These are phyloP conservation scores for Globisporangium okanoganense DNA, from an alignment of 352 stramenopile species.

Conservation along the genomic window DNA sequence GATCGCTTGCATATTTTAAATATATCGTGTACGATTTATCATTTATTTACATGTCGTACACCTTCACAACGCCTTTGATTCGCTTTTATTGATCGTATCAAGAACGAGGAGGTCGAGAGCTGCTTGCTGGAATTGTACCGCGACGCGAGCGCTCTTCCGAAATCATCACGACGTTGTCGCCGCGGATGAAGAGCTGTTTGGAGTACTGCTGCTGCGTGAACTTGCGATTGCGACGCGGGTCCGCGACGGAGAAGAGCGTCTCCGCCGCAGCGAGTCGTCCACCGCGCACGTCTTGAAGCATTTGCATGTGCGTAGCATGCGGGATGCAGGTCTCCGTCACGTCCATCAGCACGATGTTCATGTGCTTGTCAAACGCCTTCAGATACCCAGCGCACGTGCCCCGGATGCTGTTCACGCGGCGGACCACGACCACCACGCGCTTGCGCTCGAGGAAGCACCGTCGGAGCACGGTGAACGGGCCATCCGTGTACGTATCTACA, in stretches of 20 bases:
- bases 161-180: constrained; percentile 88
- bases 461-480: constrained; percentile 82
- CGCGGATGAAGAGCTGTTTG: constrained; percentile 90
- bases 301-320: constrained; percentile 25
- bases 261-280: constrained; percentile 16
- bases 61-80: neutral
- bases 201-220: constrained; percentile 43
- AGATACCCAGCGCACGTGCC: constrained; percentile 90
- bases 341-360: constrained; percentile 92
- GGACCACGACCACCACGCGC: constrained; percentile 83
- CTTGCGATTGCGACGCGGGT: constrained; percentile 35
- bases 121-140: neutral
- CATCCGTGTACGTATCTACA: constrained; percentile 72
- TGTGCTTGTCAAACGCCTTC: constrained; percentile 94
- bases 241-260: constrained; percentile 46
- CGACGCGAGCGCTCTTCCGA: constrained; percentile 1
- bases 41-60: neutral
- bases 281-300: constrained; percentile 31
- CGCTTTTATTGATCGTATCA: constrained; percentile 11
- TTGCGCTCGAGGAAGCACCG: constrained; percentile 76
- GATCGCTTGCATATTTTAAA: constrained; percentile 3
- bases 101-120: neutral
- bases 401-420: constrained; percentile 89
- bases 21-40: constrained; percentile 10
- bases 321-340: constrained; percentile 77